Percentiles rank a stretch among this genome's conserved stretches.
Evolutionary conservation across 192 early-diverging fungal species (phyloP).

Genomic region (Coemansia reversa): DNA sequence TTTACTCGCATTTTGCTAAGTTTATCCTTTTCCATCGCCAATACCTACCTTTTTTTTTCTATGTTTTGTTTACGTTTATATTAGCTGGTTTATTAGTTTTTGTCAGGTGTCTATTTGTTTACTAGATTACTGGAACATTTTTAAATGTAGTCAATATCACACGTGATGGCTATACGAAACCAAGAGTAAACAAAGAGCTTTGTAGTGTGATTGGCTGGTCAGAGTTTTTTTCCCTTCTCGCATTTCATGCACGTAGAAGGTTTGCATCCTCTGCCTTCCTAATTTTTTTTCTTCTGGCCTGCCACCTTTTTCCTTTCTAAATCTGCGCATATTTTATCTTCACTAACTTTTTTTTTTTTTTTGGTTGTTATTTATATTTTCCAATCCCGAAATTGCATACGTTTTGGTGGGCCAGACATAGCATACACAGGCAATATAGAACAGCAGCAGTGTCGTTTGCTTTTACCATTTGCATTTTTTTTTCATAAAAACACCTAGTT

Average conservation of each 20-base stretch:
- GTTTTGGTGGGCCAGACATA: background rate
- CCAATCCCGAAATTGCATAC: background rate
- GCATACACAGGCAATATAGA: background rate
- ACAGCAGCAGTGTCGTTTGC: background rate
- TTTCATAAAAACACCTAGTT: background rate
- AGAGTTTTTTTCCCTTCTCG: slow-evolving; percentile 6
- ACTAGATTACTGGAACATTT: too few relatives aligned
- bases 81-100: background rate
- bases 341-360: background rate
- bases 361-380: slow-evolving; percentile 12
- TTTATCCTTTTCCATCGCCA: background rate
- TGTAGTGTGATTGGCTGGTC: background rate
- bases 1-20: background rate
- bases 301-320: slow-evolving; percentile 7
- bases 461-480: background rate
- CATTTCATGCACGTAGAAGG: background rate
- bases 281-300: background rate
- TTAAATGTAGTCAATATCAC: background rate
- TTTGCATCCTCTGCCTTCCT: background rate
- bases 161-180: background rate
- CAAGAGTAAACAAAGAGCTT: slow-evolving; percentile 6
- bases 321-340: background rate
- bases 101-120: background rate
- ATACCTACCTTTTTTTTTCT: background rate
- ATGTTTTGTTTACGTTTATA: background rate